phyloP scores from a whole-genome alignment of 495 filamentous ascomycete species.

The Hyaloscypha hepaticicola region DNA sequence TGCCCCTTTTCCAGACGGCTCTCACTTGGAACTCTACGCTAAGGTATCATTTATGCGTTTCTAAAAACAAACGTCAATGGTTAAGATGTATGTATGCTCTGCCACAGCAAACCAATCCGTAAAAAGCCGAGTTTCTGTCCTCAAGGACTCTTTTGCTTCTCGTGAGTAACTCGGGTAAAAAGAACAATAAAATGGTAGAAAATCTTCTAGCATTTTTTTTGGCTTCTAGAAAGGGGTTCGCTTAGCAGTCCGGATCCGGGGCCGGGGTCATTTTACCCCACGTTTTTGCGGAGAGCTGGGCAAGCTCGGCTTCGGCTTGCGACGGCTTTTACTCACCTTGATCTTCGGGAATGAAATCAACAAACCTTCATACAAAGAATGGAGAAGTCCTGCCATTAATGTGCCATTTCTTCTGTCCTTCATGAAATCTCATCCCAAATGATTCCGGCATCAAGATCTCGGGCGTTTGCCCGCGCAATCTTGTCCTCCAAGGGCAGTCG shows the following conservation, averaged over 20 bases:
- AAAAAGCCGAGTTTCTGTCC: constrained; percentile 32
- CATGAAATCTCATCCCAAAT: constrained; percentile 11
- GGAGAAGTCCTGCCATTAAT: background rate
- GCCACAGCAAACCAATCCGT: too few relatives aligned
- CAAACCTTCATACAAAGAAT: background rate
- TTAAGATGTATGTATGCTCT: too few relatives aligned
- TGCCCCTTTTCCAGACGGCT: too few relatives aligned
- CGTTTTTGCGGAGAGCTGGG: background rate
- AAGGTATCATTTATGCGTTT: too few relatives aligned
- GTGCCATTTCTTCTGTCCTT: background rate
- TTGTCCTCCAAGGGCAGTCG: constrained; percentile 10
- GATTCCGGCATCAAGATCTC: constrained; percentile 25
- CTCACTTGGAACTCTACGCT: too few relatives aligned
- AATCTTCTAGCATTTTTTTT: too few relatives aligned
- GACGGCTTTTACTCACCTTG: background rate
- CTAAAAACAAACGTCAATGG: too few relatives aligned
- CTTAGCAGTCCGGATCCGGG: background rate
- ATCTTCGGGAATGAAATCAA: background rate
- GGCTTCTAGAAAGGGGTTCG: too few relatives aligned
- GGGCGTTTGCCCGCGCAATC: constrained; percentile 27
- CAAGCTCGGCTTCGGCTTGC: background rate
- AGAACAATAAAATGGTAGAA: too few relatives aligned
- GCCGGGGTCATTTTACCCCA: background rate
- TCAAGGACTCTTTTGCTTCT: background rate
- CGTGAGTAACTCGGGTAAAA: too few relatives aligned